These are phyloP conservation scores for Daldinia vernicosa DNA, from an alignment of 495 filamentous ascomycete species.

Conservation along the genomic window DNA sequence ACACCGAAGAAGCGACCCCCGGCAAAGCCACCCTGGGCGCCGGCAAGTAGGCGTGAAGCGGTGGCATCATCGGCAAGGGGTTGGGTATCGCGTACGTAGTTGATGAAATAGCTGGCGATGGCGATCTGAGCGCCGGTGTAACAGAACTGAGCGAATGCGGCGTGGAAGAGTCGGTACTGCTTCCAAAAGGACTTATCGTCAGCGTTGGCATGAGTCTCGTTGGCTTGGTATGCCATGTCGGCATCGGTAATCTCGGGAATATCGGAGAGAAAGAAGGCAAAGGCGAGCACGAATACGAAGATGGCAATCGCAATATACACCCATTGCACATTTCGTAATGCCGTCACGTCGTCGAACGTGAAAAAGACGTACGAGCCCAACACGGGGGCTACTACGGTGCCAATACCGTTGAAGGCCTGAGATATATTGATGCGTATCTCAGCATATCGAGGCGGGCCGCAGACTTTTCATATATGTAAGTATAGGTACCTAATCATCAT, in stretches of 20 bases:
- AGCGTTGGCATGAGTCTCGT: constrained; percentile 49
- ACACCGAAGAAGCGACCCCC: constrained; percentile 69
- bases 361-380: constrained; percentile 76
- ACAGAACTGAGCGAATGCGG: constrained; percentile 73
- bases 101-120: constrained; percentile 62
- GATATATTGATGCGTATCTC: constrained; percentile 75
- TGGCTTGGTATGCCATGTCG: constrained; percentile 68
- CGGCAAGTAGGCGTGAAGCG: constrained; percentile 61
- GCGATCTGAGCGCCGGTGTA: constrained; percentile 76
- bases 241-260: constrained; percentile 80
- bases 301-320: constrained; percentile 76
- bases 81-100: constrained; percentile 50
- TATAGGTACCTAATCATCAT: neutral
- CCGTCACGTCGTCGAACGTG: constrained; percentile 59
- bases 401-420: constrained; percentile 74
- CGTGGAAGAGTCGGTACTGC: constrained; percentile 74
- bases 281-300: constrained; percentile 72
- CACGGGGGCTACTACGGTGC: constrained; percentile 69
- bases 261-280: constrained; percentile 69
- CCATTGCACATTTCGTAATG: constrained; percentile 72
- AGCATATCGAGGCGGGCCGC: constrained; percentile 72
- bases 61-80: constrained; percentile 31
- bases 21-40: constrained; percentile 73
- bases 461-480: constrained; percentile 46
- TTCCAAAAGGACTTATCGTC: constrained; percentile 65